These are phyloP conservation scores for Lichtheimia corymbifera DNA, from an alignment of 371 early-diverging fungal genomes.

Conservation along the genomic window DNA sequence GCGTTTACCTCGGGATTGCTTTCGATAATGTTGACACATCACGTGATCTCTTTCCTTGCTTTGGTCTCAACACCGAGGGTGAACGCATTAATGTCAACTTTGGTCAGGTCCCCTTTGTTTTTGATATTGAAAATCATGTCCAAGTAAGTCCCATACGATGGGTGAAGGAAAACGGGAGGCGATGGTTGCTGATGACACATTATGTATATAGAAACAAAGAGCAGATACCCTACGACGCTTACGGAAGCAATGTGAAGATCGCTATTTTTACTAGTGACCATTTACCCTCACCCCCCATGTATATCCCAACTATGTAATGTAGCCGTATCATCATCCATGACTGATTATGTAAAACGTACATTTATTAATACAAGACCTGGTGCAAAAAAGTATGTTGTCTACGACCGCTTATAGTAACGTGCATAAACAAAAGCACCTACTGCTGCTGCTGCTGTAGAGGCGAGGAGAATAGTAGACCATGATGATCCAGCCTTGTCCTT, in stretches of 20 bases:
- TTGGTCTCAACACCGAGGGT: constrained; percentile 86
- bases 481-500: background rate
- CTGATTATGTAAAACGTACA: too few species aligned
- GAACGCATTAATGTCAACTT: constrained; percentile 89
- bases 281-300: too few species aligned
- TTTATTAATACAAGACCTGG: too few species aligned
- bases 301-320: too few species aligned
- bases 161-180: too few species aligned
- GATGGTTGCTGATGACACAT: too few species aligned
- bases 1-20: constrained; percentile 70
- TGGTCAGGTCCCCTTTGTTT: constrained; percentile 80
- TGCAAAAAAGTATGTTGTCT: background rate
- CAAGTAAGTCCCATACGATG: constrained; percentile 22
- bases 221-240: too few species aligned
- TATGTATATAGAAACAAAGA: too few species aligned
- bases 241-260: too few species aligned
- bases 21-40: constrained; percentile 36
- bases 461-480: background rate
- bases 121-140: constrained; percentile 80
- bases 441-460: constrained; percentile 5
- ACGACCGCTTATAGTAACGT: constrained; percentile 7
- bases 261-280: too few species aligned
- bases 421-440: constrained; percentile 6
- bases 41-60: constrained; percentile 70
- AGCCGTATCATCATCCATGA: too few species aligned